Conservation (phyloP, 768 basidiomycete species). For the Calocybe gangraenosa region DNA sequence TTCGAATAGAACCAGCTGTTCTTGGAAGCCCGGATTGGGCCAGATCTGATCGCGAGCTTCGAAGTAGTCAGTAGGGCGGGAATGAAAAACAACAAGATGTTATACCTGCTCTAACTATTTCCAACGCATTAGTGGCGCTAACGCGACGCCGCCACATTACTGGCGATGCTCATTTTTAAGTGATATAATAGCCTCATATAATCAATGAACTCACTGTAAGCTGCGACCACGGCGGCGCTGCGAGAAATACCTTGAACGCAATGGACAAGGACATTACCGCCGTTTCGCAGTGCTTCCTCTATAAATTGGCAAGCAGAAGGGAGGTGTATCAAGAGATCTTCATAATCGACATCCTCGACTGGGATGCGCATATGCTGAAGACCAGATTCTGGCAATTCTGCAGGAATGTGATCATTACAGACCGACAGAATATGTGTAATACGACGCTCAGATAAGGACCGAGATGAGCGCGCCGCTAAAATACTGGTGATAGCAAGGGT, state of each 20-base stretch:
- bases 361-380: conserved; percentile 67
- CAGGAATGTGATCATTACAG: conserved; percentile 67
- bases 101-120: conserved; percentile 57
- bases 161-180: conserved; percentile 23
- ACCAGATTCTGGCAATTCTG: conserved; percentile 67
- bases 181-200: background rate
- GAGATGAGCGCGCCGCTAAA: conserved; percentile 64
- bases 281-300: conserved; percentile 51
- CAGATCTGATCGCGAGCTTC: conserved; percentile 74
- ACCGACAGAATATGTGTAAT: conserved; percentile 82
- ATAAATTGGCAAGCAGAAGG: conserved; percentile 67
- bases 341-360: conserved; percentile 67
- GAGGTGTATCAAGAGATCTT: conserved; percentile 62
- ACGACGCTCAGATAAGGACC: conserved; percentile 66
- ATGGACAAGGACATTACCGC: conserved; percentile 63
- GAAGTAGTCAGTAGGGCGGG: background rate
- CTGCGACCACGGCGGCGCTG: conserved; percentile 68
- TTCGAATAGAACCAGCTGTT: conserved; percentile 74
- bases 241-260: conserved; percentile 64
- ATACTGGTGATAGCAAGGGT: conserved; percentile 39
- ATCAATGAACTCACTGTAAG: conserved; percentile 54
- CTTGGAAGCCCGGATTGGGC: conserved; percentile 75
- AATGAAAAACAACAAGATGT: conserved; percentile 12
- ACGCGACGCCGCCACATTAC: conserved; percentile 68
- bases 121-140: conserved; percentile 53